Evolutionary conservation across 371 early-diverging fungal species (phyloP).

Genomic region (Lichtheimia ornata): DNA sequence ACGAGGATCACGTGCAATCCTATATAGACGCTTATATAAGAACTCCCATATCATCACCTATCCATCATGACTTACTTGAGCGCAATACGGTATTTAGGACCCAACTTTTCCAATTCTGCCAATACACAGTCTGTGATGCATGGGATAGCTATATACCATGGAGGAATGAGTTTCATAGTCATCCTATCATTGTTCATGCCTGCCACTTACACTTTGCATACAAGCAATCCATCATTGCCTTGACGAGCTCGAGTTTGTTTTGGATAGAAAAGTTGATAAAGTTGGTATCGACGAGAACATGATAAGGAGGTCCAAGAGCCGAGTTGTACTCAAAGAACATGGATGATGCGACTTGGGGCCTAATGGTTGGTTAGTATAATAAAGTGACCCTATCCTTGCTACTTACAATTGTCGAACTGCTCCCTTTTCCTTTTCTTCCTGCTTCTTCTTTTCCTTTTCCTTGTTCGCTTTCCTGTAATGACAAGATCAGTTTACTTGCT

Average conservation of each 20-base stretch:
- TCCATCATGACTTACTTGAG: constrained; percentile 59
- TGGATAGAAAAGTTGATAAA: constrained; percentile 99
- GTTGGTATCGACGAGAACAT: constrained; percentile 99
- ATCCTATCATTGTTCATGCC: not conserved
- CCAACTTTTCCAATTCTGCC: constrained; percentile 99
- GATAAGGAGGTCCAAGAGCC: constrained; percentile 98
- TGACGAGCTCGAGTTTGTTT: constrained; percentile 97
- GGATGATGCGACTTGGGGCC: constrained; percentile 91
- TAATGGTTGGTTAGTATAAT: constrained; percentile 15
- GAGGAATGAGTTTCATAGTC: not conserved
- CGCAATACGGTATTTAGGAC: constrained; percentile 96
- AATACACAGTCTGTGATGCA: constrained; percentile 99
- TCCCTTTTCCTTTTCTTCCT: constrained; percentile 69
- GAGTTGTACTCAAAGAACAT: constrained; percentile 98
- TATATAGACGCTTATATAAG: constrained; percentile 17
- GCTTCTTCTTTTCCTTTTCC: constrained; percentile 74
- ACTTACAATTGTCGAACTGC: constrained; percentile 82
- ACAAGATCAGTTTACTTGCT: not conserved
- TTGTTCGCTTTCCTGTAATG: constrained; percentile 73
- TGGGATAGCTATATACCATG: constrained; percentile 66
- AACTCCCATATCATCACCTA: too few species aligned
- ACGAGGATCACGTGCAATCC: constrained; percentile 93
- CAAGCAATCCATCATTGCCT: constrained; percentile 98
- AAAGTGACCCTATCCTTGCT: constrained; percentile 3
- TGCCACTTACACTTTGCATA: constrained; percentile 84